Conservation (phyloP, 148 eudicot species). For the Drosera capensis region DNA sequence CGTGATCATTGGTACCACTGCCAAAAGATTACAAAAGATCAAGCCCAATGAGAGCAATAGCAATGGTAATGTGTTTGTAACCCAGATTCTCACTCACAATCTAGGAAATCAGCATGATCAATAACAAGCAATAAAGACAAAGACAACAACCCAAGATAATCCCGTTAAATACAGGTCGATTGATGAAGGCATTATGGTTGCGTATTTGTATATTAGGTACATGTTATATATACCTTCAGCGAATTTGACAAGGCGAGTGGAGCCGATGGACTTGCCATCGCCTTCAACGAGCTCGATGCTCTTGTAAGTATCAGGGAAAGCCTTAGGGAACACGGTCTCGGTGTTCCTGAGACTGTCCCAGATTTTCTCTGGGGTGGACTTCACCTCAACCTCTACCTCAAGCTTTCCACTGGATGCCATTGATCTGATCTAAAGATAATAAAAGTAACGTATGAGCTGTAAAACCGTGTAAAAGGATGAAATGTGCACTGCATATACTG, state of each 20-base stretch:
- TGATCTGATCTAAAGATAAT: no score
- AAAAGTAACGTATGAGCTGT: background rate
- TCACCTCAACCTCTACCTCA: constrained; percentile 68
- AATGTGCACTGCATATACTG: background rate
- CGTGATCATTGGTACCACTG: constrained; percentile 15
- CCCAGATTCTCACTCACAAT: no score
- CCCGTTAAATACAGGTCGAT: no score
- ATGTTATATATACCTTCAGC: constrained; percentile 55
- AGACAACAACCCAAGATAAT: no score
- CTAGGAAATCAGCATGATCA: no score
- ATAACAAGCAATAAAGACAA: no score
- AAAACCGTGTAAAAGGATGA: background rate
- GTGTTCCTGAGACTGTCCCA: constrained; percentile 55
- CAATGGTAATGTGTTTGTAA: background rate
- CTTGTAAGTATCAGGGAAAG: constrained; percentile 53
- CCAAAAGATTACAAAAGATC: background rate
- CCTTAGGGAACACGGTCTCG: constrained; percentile 46
- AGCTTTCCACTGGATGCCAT: constrained; percentile 35
- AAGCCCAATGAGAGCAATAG: background rate
- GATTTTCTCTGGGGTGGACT: constrained; percentile 35
- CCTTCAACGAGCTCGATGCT: constrained; percentile 73
- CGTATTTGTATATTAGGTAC: no score
- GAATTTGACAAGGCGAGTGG: constrained; percentile 40
- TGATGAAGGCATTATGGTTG: no score
- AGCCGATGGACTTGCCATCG: constrained; percentile 59